Evolutionary conservation across 441 rosid genomes (phyloP).

Genomic region (Adansonia gregorii): DNA sequence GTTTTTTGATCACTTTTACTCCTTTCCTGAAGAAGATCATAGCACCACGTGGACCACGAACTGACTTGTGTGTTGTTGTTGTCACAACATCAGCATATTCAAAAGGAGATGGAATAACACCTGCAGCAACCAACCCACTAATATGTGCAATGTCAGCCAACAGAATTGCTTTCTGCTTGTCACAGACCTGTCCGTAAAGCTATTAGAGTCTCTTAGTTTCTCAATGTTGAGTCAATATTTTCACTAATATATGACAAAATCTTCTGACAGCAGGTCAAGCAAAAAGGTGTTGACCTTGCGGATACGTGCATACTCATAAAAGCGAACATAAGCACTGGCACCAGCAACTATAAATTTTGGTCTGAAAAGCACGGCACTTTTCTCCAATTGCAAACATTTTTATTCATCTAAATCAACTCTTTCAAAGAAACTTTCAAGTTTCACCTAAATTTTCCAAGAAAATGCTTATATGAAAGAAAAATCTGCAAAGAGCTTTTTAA

Average conservation of each 20-base stretch:
- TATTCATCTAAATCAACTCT: conserved; percentile 28
- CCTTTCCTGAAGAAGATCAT: conserved; percentile 98
- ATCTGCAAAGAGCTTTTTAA: neutral
- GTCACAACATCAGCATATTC: conserved; percentile 98
- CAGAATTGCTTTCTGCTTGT: conserved; percentile 88
- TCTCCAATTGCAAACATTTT: conserved; percentile 69
- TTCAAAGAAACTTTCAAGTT: conserved; percentile 1
- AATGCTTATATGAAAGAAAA: neutral
- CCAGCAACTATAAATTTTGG: conserved; percentile 98
- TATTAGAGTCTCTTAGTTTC: conserved; percentile 19
- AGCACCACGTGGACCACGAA: conserved; percentile 98
- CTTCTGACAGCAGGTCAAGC: conserved; percentile 11
- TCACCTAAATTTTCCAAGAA: neutral
- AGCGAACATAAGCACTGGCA: conserved; percentile 97
- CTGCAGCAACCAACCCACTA: conserved; percentile 96
- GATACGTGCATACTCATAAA: conserved; percentile 87
- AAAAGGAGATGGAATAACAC: conserved; percentile 96
- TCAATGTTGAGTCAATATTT: conserved; percentile 19
- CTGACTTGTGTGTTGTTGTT: conserved; percentile 96
- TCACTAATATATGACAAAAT: neutral
- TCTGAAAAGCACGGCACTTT: conserved; percentile 81
- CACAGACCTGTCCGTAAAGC: conserved; percentile 69
- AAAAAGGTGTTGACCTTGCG: conserved; percentile 64
- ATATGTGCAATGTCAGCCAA: conserved; percentile 98
- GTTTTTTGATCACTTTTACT: conserved; percentile 80